Percentiles rank a stretch among this genome's conserved stretches.
phyloP scores from a whole-genome alignment of 495 filamentous ascomycete species.

The Darksidea phi region DNA sequence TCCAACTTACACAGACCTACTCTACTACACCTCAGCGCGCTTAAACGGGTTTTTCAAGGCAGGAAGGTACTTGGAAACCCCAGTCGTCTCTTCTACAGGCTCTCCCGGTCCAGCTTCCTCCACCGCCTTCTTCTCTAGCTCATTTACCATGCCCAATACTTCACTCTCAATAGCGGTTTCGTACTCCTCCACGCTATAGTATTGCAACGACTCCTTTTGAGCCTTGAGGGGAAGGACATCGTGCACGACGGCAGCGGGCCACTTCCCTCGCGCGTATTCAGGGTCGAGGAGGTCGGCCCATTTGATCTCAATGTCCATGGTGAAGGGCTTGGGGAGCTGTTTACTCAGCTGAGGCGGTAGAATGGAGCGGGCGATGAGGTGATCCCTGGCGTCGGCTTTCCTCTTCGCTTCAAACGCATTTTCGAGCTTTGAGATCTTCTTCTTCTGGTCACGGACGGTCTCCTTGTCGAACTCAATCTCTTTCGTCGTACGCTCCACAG shows the following conservation, averaged over 20 bases:
- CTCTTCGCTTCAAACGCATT: neutral
- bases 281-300: slow-evolving; percentile 69
- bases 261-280: slow-evolving; percentile 58
- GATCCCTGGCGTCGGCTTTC: slow-evolving; percentile 3
- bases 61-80: neutral
- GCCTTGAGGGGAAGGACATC: slow-evolving; percentile 25
- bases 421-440: neutral
- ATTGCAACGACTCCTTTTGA: too few species aligned
- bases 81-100: neutral
- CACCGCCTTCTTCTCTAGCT: neutral
- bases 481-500: neutral
- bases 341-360: slow-evolving; percentile 1
- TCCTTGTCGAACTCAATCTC: neutral
- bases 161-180: neutral
- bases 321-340: slow-evolving; percentile 1
- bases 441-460: neutral
- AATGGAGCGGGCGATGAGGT: neutral
- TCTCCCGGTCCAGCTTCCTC: too few species aligned
- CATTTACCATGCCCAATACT: neutral
- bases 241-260: slow-evolving; percentile 70
- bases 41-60: slow-evolving; percentile 5
- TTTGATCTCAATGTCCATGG: slow-evolving; percentile 53
- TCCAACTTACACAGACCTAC: too few species aligned
- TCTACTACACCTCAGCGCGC: slow-evolving; percentile 1
- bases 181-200: neutral